Evolutionary conservation across 2,329 filamentous ascomycete genomes (phyloP), one percentile per base, ranked within the genome.

Genomic region (Diaporthe vexans): DNA sequence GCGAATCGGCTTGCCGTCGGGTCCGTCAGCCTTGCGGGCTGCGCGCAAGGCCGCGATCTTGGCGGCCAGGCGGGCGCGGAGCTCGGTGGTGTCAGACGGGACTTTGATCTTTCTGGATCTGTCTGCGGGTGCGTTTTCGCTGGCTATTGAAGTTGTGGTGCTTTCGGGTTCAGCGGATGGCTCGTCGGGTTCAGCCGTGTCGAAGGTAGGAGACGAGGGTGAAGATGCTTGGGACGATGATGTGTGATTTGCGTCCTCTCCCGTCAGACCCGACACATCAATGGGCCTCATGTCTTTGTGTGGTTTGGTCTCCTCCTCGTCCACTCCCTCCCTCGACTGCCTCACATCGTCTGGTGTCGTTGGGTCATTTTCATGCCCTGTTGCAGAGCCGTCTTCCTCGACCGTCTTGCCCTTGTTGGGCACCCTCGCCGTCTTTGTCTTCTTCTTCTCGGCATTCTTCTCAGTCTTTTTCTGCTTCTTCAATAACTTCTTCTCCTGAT

Each of bases 1-100:
- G 77, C 94, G 92, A 73, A 96, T 94, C 21, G 94, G 92, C 79
- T 93, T 93, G 75, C 95, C 95, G 78, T 97, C 92, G 0, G 92
- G 88, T 8, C 94, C 94, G 78, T 97, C 95, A 8, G 96, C 95
- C 83, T 98, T 98, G 75, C 97, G 92, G 35, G 92, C 92, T 13
- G 94, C 94, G 75, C 96, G 94, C 67, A 98, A 91, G 59, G 93
- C 93, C 78, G 97, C 94, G 72, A 99, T 95, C 76, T 92, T 94
- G 78, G 94, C 94, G 73, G 94, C 92, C 68, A 99, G 88, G 58
- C 95, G 93, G 73, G 93, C 91, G 79, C 94, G 92, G 61, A 98
- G 90, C 35, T 93, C 91, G 75, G 94, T 91, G 56, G 92, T 93
- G 80, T 95, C 92, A 76, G 91, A 87, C 72, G 93, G 93, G 40